These are phyloP conservation scores for Mortierella sp. DNA, from an alignment of 371 early-diverging fungal genomes.

Conservation along the genomic window DNA sequence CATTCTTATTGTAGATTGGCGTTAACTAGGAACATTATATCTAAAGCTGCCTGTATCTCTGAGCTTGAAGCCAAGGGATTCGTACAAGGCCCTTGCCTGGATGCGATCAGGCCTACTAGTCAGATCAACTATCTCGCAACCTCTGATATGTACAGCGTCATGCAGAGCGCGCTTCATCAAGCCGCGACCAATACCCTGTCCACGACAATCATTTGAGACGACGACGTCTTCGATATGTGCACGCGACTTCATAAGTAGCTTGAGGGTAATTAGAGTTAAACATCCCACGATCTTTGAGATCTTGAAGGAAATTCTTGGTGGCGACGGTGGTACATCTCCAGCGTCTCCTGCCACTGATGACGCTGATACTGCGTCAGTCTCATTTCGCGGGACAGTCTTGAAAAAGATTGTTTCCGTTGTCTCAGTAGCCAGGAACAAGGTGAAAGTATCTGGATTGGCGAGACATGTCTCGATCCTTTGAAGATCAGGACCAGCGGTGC, in stretches of 20 bases:
- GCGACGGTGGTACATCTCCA: not conserved
- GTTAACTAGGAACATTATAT: conserved; percentile 7
- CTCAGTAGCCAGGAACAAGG: conserved; percentile 38
- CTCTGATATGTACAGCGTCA: conserved; percentile 25
- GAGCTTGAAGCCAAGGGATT: conserved; percentile 43
- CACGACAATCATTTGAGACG: conserved; percentile 28
- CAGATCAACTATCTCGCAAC: conserved; percentile 40
- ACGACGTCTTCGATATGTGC: conserved; percentile 54
- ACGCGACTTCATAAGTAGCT: conserved; percentile 40
- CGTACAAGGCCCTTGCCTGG: conserved; percentile 39
- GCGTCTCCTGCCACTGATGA: too few relatives aligned
- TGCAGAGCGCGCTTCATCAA: conserved; percentile 39
- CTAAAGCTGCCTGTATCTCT: conserved; percentile 52
- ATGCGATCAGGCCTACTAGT: conserved; percentile 47
- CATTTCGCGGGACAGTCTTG: not conserved
- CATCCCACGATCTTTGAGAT: conserved; percentile 29
- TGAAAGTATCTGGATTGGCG: conserved; percentile 28
- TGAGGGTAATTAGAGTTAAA: conserved; percentile 37
- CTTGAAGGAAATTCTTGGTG: conserved; percentile 5
- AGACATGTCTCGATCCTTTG: conserved; percentile 32
- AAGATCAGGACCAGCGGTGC: conserved; percentile 21
- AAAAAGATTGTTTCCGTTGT: not conserved
- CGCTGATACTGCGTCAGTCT: not conserved
- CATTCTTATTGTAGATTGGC: not conserved
- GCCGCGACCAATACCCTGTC: conserved; percentile 34